Evolutionary conservation across 495 filamentous ascomycete genomes (phyloP), one percentile per base, ranked within the genome.

Genomic region (Aspergillus panamensis): DNA sequence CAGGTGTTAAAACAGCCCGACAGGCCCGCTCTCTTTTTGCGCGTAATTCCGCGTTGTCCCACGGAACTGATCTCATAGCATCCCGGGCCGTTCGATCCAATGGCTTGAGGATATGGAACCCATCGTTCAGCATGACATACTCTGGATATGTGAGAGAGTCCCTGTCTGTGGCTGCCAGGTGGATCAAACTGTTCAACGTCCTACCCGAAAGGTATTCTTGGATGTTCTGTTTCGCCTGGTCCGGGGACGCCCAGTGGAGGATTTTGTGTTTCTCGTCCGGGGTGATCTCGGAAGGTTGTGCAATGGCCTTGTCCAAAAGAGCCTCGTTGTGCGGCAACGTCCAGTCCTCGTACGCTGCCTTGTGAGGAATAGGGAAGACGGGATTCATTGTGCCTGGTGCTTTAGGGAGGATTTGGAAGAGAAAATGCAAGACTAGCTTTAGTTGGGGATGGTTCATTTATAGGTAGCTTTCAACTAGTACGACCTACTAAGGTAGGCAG

Each of bases 61-160:
- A 9, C 17, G n/a, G 32, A n/a, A 3, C 32, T 19, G 12, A n/a
- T 40, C 32, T 40, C 30, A 16, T 13, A 8, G 37, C 16, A n/a
- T 25, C 31, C 7, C 50, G 33, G 12, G 32, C 50, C 13, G 37
- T 17, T 10, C 39, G 12, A 19, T 52, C 32, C n/a, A 13, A 8
- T 39, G 3, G n/a, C 16, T 17, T 8, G 17, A 52, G n/a, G 12
- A 52, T 31, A 19, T 52, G 50, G 33, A 52, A 52, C 7, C 50
- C 50, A 8, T 52, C n/a, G 32, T 10, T 5, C 2, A 52, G 17
- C 50, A 52, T 52, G 0, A 39, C 13, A 21, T 3, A 52, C 19
- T 52, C n/a, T 8, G 31, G n/a, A 19, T 39, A 52, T 2, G 50
- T 40, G 3, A 52, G 33, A 9, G 50, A 52, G 6, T 52, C 50